These are phyloP conservation scores for Tylopilus subfusipes DNA, from an alignment of 768 basidiomycete genomes.

Conservation along the genomic window DNA sequence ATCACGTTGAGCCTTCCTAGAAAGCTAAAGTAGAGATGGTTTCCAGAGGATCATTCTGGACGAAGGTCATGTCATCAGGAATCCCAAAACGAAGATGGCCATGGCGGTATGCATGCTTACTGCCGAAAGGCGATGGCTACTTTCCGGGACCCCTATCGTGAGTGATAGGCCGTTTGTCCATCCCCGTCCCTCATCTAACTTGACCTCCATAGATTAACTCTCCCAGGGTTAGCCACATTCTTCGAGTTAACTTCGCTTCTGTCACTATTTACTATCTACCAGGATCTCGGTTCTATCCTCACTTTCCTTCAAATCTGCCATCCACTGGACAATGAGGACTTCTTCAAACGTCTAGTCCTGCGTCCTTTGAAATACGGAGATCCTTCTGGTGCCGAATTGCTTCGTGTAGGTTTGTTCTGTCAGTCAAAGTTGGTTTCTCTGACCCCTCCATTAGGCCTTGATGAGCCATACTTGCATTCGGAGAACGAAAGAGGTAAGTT, in stretches of 20 bases:
- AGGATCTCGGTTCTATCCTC: slow-evolving; percentile 87
- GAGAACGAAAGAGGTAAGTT: slow-evolving; percentile 71
- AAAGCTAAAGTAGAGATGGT: neutral
- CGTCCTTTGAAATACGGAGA: slow-evolving; percentile 74
- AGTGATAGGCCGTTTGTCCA: slow-evolving; percentile 27
- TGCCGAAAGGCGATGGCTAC: slow-evolving; percentile 74
- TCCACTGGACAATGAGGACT: slow-evolving; percentile 79
- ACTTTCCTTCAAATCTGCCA: slow-evolving; percentile 82
- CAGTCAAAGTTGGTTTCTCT: neutral
- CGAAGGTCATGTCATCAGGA: slow-evolving; percentile 86
- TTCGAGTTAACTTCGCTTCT: neutral
- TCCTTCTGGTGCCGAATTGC: slow-evolving; percentile 62
- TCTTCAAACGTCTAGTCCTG: slow-evolving; percentile 74
- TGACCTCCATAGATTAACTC: slow-evolving; percentile 62
- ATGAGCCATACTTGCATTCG: slow-evolving; percentile 80
- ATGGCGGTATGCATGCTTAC: slow-evolving; percentile 58
- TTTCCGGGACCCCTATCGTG: slow-evolving; percentile 89
- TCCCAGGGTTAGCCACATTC: slow-evolving; percentile 47
- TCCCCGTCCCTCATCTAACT: neutral
- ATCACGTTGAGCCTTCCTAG: neutral
- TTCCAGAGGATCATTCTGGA: slow-evolving; percentile 74
- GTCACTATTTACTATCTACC: neutral
- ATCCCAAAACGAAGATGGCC: slow-evolving; percentile 83
- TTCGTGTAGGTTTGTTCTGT: slow-evolving; percentile 48
- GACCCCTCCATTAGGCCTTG: slow-evolving; percentile 47